A percentile compares a stretch with the other conserved stretches of the same genome.
These are phyloP conservation scores for Tylopilus balloui DNA, from an alignment of 768 basidiomycete species.

Conservation along the genomic window DNA sequence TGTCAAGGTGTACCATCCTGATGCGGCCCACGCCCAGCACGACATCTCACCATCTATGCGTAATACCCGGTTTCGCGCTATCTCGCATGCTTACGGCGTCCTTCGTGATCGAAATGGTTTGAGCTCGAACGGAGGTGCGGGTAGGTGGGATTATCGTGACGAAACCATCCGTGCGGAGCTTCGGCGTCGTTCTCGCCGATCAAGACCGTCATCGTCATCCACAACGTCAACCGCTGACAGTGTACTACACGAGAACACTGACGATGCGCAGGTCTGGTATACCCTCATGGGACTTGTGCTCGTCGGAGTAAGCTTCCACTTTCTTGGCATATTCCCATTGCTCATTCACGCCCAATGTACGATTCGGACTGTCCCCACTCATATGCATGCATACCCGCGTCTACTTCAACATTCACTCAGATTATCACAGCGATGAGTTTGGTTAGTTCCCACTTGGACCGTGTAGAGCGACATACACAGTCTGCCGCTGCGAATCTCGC, in stretches of 20 bases:
- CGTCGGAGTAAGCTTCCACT: slow-evolving; percentile 11
- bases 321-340: neutral
- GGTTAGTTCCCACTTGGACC: slow-evolving; percentile 30
- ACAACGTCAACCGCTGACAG: slow-evolving; percentile 6
- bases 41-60: slow-evolving; percentile 40
- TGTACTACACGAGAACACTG: neutral
- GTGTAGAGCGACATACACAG: slow-evolving; percentile 39
- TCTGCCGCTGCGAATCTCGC: slow-evolving; percentile 55
- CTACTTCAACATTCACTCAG: no score
- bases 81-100: slow-evolving; percentile 60
- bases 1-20: slow-evolving; percentile 68
- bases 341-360: neutral
- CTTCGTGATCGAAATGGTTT: slow-evolving; percentile 15
- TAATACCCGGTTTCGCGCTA: slow-evolving; percentile 59
- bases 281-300: slow-evolving; percentile 10
- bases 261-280: slow-evolving; percentile 10
- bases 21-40: slow-evolving; percentile 43
- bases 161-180: slow-evolving; percentile 52
- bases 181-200: slow-evolving; percentile 38
- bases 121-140: neutral
- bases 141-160: slow-evolving; percentile 17
- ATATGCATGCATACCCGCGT: neutral
- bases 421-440: slow-evolving; percentile 3
- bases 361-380: neutral
- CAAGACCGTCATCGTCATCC: slow-evolving; percentile 25